Base-by-base conservation (phyloP, 1,139 yeast genomes). In the Taphrina confusa region DNA sequence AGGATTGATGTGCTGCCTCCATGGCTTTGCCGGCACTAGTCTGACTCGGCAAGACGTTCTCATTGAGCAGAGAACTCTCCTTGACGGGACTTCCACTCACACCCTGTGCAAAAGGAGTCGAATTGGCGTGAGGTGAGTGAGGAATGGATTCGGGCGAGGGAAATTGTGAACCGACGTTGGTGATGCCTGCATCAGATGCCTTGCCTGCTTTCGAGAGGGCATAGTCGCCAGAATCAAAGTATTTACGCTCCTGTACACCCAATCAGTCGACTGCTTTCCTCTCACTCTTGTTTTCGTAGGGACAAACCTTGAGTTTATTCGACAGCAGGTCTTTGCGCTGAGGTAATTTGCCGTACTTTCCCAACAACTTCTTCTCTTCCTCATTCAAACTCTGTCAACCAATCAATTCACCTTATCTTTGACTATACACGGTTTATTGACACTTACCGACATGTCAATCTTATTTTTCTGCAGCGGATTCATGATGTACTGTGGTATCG, bases 161-260 rank as follows among this genome's bases (percentile, higher is more conserved):
- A 64, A 75, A 78, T 61, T 73, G 72, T 30, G 74, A 68, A 8
- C 79, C 79, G 27, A 75, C 70, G 33, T 71, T 67, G n/a, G 69
- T 65, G 51, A 67, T 70, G 51, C 67, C 72, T 16, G 67, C 68
- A 33, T 72, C 68, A 16, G 70, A 66, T n/a, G 72, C 70, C 46
- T 67, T 66, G 58, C 82, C 82, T 28, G 33, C 33, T 68, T 90
- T 85, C 66, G 88, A 89, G 82, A 92, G 82, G 25, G 97, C 97
- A 72, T 94, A 92, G 74, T 92, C 99, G 22, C 98, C 98, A 64
- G 96, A 87, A 69, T 92, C 99, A 70, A 92, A 94, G 74, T 86
- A 92, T 74, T 90, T 90, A 69, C 96, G 83, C 68, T 92, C 97
- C 72, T 85, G 85, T 14, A 27, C n/a, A 23, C 8, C 14, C 25